Evolutionary conservation across 306 rosid genomes (phyloP), one percentile per base, ranked within the genome.

Genomic region (Morella rubra): DNA sequence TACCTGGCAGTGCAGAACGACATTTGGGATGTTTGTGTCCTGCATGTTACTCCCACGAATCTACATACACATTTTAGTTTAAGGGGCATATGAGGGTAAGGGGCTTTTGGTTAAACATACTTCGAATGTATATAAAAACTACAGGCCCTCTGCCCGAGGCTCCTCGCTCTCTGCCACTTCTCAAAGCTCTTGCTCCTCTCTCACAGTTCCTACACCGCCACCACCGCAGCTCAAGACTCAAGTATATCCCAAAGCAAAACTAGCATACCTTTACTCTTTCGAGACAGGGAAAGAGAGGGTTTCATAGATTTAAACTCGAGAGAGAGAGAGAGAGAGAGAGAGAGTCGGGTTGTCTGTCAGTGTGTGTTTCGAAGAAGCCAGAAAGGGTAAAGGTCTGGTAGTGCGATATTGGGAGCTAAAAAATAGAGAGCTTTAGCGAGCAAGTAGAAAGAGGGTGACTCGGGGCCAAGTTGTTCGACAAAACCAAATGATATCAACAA

Each of bases 101-200:
- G 76, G 51, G 18, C 44, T 72, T 54, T 54, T 42, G 76, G 62
- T 40, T 32, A 27, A 73, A 61, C n/a, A 10, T 5, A 15, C 6
- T 2, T 24, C n/a, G 4, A 73, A 61, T 76, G 64, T 61, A 54
- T 27, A 49, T 49, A 49, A 49, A 68, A 76, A 44, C n/a, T 37
- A 41, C 46, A 75, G 71, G 90, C 90, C 75, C 95, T 79, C 95
- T 86, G 87, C 84, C 88, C 96, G 73, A 89, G 65, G 88, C 82
- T 19, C n/a, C 16, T 76, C 81, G 88, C 85, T 71, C 82, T 84
- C 80, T 80, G 72, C 40, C 74, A 66, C 81, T 51, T 69, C 84
- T 80, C 84, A 79, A 84, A 46, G 80, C 76, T 68, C 71, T 69
- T 76, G 10, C 54, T 45, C 11, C 40, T 64, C 40, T 64, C 54